Evolutionary conservation across 768 basidiomycete genomes (phyloP), one percentile per base, ranked within the genome.

Genomic region (Russula ochroleuca): DNA sequence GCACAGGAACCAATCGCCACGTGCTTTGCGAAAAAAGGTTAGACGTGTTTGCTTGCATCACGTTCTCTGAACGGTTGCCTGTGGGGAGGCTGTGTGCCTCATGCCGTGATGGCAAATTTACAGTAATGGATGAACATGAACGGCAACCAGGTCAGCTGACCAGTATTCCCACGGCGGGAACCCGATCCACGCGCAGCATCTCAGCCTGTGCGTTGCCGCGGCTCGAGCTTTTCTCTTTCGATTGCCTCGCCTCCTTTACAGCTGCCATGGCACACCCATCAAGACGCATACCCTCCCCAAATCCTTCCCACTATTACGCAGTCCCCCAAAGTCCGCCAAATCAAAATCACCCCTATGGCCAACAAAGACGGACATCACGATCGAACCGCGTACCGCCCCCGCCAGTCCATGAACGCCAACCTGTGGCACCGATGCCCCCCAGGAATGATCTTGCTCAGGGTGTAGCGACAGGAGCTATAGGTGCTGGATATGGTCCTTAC

Each of bases 401-500:
- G 70, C 59, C 67, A 33, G 28, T 59, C 31, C 48, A 41, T 33
- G 33, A 31, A 15, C 59, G 62, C 13, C n/a, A 47, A 47, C 54
- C 47, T 31, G 37, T 55, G 53, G 58, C 37, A 17, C 61, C 65
- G 57, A 61, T 68, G 65, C 59, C 74, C 72, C 62, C 68, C 67
- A 64, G 80, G 79, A 67, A 78, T 56, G 83, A 83, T 23, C 85
- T 89, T 51, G 83, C 87, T 11, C 86, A 84, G 66, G 87, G 89
- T 51, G 90, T 93, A n/a, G 90, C 89, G 0, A 87, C 81, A 35
- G 92, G 91, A 9, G 78, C 78, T 38, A 89, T 94, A 70, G 92
- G 92, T 5, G 82, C 83, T 28, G 85, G 84, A 19, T 93, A 92
- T 78, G 92, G 92, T 13, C 92, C 92, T 28, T 93, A 93, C 76